Evolutionary conservation across 352 stramenopile species (phyloP), one percentile per base, ranked within the genome.

Genomic region (Phytophthora pistaciae): DNA sequence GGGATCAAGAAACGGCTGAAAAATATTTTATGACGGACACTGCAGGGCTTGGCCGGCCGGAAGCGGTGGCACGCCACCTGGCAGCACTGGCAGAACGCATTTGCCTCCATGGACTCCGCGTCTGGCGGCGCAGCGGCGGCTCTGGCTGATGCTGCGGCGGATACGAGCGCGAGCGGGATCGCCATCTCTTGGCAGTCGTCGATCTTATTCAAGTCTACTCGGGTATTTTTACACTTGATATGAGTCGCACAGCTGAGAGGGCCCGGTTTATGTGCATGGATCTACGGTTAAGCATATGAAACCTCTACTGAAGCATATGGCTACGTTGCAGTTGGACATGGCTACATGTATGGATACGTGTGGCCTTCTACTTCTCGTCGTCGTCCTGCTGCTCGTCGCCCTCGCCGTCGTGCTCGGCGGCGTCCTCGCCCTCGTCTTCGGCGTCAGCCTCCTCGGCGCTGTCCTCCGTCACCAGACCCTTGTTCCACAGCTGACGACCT

Each of bases 401-500:
- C 3, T 87, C 74, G 2, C 77, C 75, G 16, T 76, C 70, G 5
- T 78, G 44, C 33, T 78, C 75, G 3, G 80, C 84, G 27, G 78
- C 78, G 14, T 82, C 75, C 16, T 87, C 75, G 2, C 70, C 82
- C 14, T 88, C 80, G 6, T 70, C 86, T 14, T 91, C 81, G 0
- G 71, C 79, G 3, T 78, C 79, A 3, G 76, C 80, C 13, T 73
- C 73, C 5, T 76, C 75, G 10, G 70, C 78, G 20, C 74, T 74
- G 50, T 92, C 87, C 42, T 92, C 86, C 29, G 91, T 91, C 29
- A 89, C 86, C n/a, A 93, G 68, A 64, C 89, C 90, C 54, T 80
- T 88, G 46, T 73, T 84, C 88, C 87, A 96, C 21, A 95, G 74
- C 68, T 85, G 75, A 44, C 82, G 84, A 55, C 85, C 85, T 91